Evolutionary conservation across 164 flowering plant genomes (phyloP).

Genomic region (Sedum album): DNA sequence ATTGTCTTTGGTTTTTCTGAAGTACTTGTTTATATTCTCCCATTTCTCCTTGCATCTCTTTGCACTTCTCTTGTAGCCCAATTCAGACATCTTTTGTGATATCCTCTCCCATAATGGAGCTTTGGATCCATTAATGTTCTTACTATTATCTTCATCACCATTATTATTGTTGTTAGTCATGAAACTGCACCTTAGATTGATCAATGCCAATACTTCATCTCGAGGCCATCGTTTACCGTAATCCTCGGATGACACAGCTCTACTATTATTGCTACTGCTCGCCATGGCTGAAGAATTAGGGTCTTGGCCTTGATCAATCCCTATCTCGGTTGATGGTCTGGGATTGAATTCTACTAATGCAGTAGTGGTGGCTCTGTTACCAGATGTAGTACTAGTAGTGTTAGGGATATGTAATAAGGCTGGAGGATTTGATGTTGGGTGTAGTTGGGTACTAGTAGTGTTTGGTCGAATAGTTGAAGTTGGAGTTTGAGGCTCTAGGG

Average conservation of each 20-base stretch:
- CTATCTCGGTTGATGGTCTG: not conserved
- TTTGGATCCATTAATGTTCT: constrained; percentile 11
- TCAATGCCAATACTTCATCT: constrained; percentile 63
- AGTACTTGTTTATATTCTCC: constrained; percentile 90
- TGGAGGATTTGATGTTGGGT: constrained; percentile 6
- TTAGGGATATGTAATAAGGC: not conserved
- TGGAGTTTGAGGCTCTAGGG: constrained; percentile 17
- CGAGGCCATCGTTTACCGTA: constrained; percentile 76
- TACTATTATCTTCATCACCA: constrained; percentile 9
- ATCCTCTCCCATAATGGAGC: constrained; percentile 78
- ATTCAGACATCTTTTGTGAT: constrained; percentile 56
- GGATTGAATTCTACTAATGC: not conserved
- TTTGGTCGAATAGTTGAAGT: constrained; percentile 6
- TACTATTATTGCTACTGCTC: not conserved
- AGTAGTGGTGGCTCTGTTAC: not conserved
- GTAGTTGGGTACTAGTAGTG: not conserved
- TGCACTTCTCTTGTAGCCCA: constrained; percentile 74
- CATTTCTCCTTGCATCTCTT: constrained; percentile 87
- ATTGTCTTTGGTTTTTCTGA: constrained; percentile 62
- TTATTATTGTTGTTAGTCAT: constrained; percentile 18
- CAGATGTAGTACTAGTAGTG: not conserved
- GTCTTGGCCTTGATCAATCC: not conserved
- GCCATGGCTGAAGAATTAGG: not conserved
- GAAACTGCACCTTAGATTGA: constrained; percentile 56
- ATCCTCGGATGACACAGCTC: not conserved